Evolutionary conservation across 129 eudicot species (phyloP).

Genomic region (Escallonia rubra): DNA sequence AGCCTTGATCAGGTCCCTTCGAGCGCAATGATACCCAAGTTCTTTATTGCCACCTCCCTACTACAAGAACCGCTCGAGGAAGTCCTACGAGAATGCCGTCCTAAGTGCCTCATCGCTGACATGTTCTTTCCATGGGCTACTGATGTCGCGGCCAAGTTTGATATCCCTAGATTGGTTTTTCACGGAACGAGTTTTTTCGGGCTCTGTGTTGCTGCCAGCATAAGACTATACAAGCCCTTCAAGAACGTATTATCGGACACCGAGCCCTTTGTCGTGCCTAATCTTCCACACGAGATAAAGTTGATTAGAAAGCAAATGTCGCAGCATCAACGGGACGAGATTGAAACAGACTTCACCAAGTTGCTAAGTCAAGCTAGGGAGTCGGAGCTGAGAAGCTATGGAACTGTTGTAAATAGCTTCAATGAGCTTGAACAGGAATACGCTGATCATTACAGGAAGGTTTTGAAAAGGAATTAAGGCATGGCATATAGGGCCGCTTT

Average conservation of each 20-base stretch:
- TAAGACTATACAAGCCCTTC: constrained; percentile 1
- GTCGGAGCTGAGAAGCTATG: constrained; percentile 4
- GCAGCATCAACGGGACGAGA: neutral
- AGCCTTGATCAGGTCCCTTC: constrained; percentile 19
- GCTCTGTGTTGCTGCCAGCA: no score
- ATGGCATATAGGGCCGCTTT: constrained; percentile 30
- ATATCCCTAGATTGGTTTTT: no score
- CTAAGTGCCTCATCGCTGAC: no score
- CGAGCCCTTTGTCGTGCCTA: constrained; percentile 20
- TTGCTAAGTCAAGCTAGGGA: neutral
- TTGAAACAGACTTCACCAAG: neutral
- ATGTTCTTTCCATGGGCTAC: no score
- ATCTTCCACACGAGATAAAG: constrained; percentile 17
- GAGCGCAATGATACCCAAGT: constrained; percentile 7
- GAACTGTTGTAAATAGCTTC: constrained; percentile 23
- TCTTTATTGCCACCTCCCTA: constrained; percentile 29
- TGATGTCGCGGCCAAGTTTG: no score
- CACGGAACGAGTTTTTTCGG: no score
- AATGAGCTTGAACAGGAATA: constrained; percentile 25
- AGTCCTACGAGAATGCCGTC: no score
- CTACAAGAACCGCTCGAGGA: no score
- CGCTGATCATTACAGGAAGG: constrained; percentile 18
- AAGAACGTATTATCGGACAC: constrained; percentile 15
- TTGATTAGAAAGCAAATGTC: constrained; percentile 6
- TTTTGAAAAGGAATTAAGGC: constrained; percentile 5